Conservation (phyloP, 1,139 yeast species). For the Blastobotrys ciferrii region DNA sequence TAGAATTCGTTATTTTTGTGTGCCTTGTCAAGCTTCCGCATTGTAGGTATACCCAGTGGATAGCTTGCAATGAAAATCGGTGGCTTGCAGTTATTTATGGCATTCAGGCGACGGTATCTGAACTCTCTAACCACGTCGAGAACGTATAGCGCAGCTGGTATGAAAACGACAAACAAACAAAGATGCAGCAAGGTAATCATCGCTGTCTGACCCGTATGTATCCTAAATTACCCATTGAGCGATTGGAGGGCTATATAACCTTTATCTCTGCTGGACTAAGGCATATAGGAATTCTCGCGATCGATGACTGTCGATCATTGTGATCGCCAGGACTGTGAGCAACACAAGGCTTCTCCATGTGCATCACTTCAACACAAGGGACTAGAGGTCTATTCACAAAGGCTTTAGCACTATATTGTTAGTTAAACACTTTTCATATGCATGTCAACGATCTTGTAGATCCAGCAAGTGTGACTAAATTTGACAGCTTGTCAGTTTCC, state of each 20-base stretch:
- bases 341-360: not conserved
- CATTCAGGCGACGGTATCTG: conserved; percentile 10
- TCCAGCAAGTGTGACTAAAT: not conserved
- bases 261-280: not conserved
- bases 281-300: not conserved
- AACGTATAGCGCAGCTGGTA: conserved; percentile 7
- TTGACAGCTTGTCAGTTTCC: not conserved
- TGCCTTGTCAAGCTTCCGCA: conserved; percentile 10
- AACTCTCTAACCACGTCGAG: conserved; percentile 8
- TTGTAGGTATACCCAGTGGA: conserved; percentile 22
- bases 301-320: not conserved
- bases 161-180: not conserved
- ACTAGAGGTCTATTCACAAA: not conserved
- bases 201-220: not conserved
- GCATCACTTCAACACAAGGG: not conserved
- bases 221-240: not conserved
- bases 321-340: not conserved
- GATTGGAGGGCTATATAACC: not conserved
- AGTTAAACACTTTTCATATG: not conserved
- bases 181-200: not conserved
- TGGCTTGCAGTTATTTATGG: conserved; percentile 11
- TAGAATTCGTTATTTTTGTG: conserved; percentile 8
- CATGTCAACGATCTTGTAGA: not conserved
- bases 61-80: conserved; percentile 10
- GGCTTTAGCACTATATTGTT: not conserved